These are phyloP conservation scores for Colletotrichum orchidophilum DNA, from an alignment of 2,329 filamentous ascomycete species.

Conservation along the genomic window DNA sequence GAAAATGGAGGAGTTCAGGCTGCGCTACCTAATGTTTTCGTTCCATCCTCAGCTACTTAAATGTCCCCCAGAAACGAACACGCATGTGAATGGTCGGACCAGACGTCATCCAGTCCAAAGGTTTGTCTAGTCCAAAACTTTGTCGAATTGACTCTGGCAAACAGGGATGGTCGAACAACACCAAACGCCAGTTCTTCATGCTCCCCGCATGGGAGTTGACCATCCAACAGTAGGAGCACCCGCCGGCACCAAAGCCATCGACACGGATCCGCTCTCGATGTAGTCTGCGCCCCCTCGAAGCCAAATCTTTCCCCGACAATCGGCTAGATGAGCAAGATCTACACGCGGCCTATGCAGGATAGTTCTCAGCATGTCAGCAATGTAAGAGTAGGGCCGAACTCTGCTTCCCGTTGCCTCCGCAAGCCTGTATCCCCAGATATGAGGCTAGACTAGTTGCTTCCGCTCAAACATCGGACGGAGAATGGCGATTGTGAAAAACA, in stretches of 20 bases:
- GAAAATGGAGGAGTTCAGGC: not conserved
- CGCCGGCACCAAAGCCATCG: not conserved
- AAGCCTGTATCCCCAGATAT: not conserved
- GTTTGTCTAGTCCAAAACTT: no score
- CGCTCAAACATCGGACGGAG: slow-evolving; percentile 18
- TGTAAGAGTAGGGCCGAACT: slow-evolving; percentile 11
- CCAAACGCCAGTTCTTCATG: slow-evolving; percentile 20
- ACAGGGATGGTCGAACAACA: slow-evolving; percentile 20
- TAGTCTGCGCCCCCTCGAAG: not conserved
- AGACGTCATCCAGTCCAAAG: slow-evolving; percentile 14
- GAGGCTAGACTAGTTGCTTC: not conserved
- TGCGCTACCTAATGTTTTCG: not conserved
- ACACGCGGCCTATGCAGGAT: not conserved
- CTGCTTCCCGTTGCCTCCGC: not conserved
- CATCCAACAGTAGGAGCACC: slow-evolving; percentile 3
- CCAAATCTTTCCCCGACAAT: not conserved
- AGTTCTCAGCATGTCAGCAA: not conserved
- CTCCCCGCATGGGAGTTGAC: not conserved
- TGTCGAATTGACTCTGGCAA: slow-evolving; percentile 1
- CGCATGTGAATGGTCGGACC: not conserved
- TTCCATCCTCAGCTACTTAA: not conserved
- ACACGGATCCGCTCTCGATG: slow-evolving; percentile 30
- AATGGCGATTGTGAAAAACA: not conserved
- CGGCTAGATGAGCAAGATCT: not conserved
- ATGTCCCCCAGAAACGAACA: not conserved